Evolutionary conservation across 768 basidiomycete genomes (phyloP), one percentile per base, ranked within the genome.

Genomic region (Boletus pseudopeckii): DNA sequence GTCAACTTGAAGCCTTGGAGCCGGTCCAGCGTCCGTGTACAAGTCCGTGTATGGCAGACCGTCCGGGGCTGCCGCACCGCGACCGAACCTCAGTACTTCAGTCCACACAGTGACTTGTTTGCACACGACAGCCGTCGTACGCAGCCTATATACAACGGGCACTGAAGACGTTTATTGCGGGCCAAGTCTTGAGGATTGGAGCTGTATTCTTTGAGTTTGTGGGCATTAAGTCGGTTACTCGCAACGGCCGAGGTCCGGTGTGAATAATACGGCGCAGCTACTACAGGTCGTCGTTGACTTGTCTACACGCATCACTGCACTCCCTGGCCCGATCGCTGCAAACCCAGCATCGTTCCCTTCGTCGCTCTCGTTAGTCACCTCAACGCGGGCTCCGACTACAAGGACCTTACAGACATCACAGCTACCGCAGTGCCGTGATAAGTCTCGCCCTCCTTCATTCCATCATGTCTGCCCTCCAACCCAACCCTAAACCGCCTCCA

Each of bases 381-480:
- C 50, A 44, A 44, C 56, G 37, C 40, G 13, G 42, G 34, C 41
- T 39, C 26, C 47, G 15, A 30, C 36, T 22, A 11, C 36, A 17
- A 38, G 37, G 43, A 41, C 48, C 30, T 34, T 53, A 28, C 15
- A 48, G 20, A 32, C 9, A 45, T 39, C 41, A 43, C 42, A 34
- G 41, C 53, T 34, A 30, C 32, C 36, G 10, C 30, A 22, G 38
- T 28, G 32, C n/a, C 30, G 28, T 53, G 51, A 61, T 64, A 55
- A 53, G 42, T 28, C 18, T 52, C 45, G 34, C n/a, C 45, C 41
- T 56, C 43, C 48, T 40, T 42, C 32, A 44, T 43, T 26, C 47
- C 53, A 54, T 52, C 64, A 76, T 77, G 75, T 72, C 75, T 26
- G 54, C 71, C 22, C 64, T 68, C 48, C 70, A 72, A 20, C 54